Conservation (phyloP, 768 basidiomycete genomes). For the Bullera alba region DNA sequence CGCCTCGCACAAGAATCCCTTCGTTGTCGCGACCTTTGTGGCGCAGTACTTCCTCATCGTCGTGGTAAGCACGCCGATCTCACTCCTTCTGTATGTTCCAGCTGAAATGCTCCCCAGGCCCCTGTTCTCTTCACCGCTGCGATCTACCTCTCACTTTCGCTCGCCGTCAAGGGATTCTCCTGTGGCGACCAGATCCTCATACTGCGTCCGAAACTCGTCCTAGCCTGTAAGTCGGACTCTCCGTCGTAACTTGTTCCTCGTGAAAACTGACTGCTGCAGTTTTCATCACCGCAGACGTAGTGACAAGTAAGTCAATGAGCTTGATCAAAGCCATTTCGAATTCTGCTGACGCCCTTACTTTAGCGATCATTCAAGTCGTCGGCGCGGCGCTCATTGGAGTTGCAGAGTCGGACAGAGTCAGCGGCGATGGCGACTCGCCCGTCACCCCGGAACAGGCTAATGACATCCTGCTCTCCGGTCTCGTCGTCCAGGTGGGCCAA, state of each 20-base stretch:
- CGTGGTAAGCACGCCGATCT: conserved; percentile 19
- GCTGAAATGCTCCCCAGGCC: conserved; percentile 14
- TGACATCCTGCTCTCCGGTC: conserved; percentile 45
- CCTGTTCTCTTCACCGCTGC: conserved; percentile 44
- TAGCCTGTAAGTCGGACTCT: conserved; percentile 19
- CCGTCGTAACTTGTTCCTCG: background rate
- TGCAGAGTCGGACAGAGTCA: conserved; percentile 36
- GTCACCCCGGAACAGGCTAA: conserved; percentile 41
- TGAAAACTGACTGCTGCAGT: conserved; percentile 3
- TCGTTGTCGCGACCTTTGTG: conserved; percentile 34
- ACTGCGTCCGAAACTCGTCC: conserved; percentile 32
- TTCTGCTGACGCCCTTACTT: background rate
- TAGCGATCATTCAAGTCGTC: conserved; percentile 40
- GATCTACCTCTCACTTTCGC: conserved; percentile 38
- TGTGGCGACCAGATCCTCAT: conserved; percentile 27
- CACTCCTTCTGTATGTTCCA: background rate
- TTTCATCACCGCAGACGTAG: conserved; percentile 38
- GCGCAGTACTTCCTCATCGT: conserved; percentile 44
- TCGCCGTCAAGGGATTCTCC: conserved; percentile 24
- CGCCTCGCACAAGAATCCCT: conserved; percentile 31
- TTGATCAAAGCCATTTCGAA: background rate
- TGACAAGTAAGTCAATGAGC: conserved; percentile 24
- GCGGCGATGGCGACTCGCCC: conserved; percentile 8
- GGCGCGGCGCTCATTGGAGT: conserved; percentile 46
- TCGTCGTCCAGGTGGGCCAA: conserved; percentile 41